Conservation (phyloP, 148 eudicot species). For the Chenopodium album region DNA sequence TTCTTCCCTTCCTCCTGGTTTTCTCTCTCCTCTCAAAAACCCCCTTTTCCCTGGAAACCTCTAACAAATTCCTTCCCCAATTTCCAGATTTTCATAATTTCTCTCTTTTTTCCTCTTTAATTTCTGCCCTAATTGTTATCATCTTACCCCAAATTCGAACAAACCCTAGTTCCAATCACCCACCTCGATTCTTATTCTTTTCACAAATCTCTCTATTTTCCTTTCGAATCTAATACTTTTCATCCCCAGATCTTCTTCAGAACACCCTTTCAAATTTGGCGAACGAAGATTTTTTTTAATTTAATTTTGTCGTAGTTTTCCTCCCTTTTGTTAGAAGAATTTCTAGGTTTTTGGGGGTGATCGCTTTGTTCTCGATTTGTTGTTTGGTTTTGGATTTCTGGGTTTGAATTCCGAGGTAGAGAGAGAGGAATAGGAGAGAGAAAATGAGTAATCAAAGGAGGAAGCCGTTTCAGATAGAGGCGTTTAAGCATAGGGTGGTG, state of each 20-base stretch:
- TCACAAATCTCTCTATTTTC: slow-evolving; percentile 3
- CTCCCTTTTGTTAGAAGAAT: not conserved
- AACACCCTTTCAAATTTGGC: not conserved
- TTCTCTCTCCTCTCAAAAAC: not conserved
- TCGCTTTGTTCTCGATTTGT: not conserved
- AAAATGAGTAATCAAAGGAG: slow-evolving; percentile 64
- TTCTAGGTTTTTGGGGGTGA: not conserved
- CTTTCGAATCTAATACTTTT: not conserved
- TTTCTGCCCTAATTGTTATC: not conserved
- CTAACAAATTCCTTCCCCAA: not conserved
- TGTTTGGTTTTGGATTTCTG: not conserved
- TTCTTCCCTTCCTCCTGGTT: not conserved
- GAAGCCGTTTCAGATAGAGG: slow-evolving; percentile 75
- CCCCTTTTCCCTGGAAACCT: not conserved
- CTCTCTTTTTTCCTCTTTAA: not conserved
- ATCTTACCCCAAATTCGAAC: slow-evolving; percentile 5
- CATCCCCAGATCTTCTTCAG: slow-evolving; percentile 9
- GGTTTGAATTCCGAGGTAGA: not conserved
- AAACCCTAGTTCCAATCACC: slow-evolving; percentile 22
- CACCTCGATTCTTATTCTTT: too few relatives aligned
- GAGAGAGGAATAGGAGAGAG: not conserved
- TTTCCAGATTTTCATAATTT: not conserved
- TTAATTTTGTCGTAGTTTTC: not conserved
- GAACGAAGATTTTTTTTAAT: not conserved
- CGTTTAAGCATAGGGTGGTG: slow-evolving; percentile 72